Base-by-base conservation (phyloP, 441 rosid species). In the Brassica balearica region DNA sequence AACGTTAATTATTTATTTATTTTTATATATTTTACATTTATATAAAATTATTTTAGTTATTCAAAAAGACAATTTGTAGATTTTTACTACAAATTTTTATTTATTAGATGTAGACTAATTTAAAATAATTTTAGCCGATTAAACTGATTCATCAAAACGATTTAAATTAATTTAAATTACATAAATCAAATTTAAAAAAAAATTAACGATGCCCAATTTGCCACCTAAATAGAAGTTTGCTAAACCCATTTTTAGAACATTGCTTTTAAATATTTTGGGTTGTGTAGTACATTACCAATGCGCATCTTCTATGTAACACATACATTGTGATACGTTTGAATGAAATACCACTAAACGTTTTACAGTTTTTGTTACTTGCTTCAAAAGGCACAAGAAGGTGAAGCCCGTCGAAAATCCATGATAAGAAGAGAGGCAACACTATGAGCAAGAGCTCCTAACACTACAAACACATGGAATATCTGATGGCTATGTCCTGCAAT, bases 401-500 rank as follows among this genome's bases (percentile, higher is more conserved):
- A 85, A 59, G 83, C 84, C 62, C 63, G 81, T 56, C 92, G 93
- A 76, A 92, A 96, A 84, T 93, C 97, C 86, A 92, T 76, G 75
- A 94, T 86, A 6, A 87, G 84, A 23, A 94, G 82, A 0, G 92
- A 89, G 67, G 99, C 97, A 55, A 86, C 93, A 71, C 87, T 36
- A 81, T 96, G 99, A 68, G 97, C 88, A 73, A 96, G 87, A 1
- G 99, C 96, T 27, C 87, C 99, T 4, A 88, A 85, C 41, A 96
- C 98, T 65, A 93, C 98, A 82, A 93, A 87, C 73, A 92, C 90
- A 58, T 96, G 97, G 84, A 94, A 95, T 65, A 96, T 91, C 86
- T 91, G 97, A 74, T 96, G 99, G 66, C 92, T 94, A 65, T 96
- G 99, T 51, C 98, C 97, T 19, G 91, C 96, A 34, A 91, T 83